These are phyloP conservation scores for Hibiscus trionum DNA, from an alignment of 345 rosid species.

Conservation along the genomic window DNA sequence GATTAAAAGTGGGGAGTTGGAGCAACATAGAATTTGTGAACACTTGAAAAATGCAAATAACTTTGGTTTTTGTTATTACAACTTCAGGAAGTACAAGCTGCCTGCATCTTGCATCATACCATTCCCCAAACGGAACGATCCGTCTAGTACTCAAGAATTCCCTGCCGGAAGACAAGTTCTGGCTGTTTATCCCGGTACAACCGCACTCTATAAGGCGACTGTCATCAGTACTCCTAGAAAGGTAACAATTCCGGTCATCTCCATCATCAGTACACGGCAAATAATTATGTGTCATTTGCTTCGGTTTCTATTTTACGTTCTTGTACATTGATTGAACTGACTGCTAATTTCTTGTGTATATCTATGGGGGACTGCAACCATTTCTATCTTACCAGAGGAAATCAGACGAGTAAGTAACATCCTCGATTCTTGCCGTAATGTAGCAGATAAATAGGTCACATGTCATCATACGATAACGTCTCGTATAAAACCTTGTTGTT, in stretches of 20 bases:
- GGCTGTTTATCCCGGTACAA: slow-evolving; percentile 99
- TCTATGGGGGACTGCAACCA: slow-evolving; percentile 13
- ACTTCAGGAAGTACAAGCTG: slow-evolving; percentile 76
- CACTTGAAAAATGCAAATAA: background rate
- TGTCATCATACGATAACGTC: background rate
- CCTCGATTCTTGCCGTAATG: background rate
- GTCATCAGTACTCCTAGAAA: slow-evolving; percentile 67
- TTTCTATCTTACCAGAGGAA: slow-evolving; percentile 52
- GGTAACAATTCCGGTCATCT: slow-evolving; percentile 28
- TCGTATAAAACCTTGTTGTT: background rate
- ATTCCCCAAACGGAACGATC: slow-evolving; percentile 76
- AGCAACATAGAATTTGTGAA: background rate
- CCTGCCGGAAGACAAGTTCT: slow-evolving; percentile 66
- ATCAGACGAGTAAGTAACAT: slow-evolving; percentile 72
- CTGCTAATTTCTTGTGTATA: slow-evolving; percentile 18
- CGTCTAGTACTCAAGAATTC: slow-evolving; percentile 52
- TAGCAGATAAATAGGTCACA: no score
- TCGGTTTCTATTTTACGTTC: background rate
- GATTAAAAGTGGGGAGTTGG: background rate
- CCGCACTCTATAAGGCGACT: slow-evolving; percentile 93
- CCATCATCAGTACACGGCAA: background rate
- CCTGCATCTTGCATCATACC: slow-evolving; percentile 69
- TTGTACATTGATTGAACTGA: slow-evolving; percentile 22
- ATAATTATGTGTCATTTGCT: background rate
- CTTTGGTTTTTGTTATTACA: slow-evolving; percentile 9